These are phyloP conservation scores for Boletus coffeatus DNA, from an alignment of 1,284 basidiomycete species.

Conservation along the genomic window DNA sequence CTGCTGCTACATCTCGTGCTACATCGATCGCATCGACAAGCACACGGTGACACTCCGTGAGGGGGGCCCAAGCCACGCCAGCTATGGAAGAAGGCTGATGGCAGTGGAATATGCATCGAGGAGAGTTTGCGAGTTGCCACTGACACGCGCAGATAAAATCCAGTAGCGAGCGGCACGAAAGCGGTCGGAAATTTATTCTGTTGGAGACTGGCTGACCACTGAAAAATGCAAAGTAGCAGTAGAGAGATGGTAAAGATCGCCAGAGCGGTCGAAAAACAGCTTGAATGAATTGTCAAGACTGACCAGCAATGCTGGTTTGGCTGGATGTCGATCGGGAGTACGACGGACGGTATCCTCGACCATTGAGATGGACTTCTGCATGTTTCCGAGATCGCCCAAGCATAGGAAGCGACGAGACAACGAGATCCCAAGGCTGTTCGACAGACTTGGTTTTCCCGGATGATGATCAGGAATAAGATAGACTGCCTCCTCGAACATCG, in stretches of 20 bases:
- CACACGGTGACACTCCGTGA: neutral
- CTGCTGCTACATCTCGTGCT: neutral
- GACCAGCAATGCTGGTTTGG: neutral
- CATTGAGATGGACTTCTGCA: neutral
- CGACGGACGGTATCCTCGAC: neutral
- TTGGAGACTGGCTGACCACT: neutral
- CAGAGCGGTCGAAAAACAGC: neutral
- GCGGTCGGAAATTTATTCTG: neutral
- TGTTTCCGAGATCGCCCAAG: neutral
- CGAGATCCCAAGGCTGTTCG: neutral
- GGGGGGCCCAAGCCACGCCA: conserved; percentile 6
- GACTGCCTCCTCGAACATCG: neutral
- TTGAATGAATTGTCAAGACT: neutral
- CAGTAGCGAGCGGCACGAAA: neutral
- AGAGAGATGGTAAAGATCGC: neutral
- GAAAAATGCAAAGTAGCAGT: neutral
- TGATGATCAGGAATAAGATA: neutral
- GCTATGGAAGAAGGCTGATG: conserved; percentile 2
- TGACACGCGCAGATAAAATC: neutral
- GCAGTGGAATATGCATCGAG: neutral
- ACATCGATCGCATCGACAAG: conserved; percentile 1
- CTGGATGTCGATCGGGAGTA: neutral
- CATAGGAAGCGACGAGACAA: neutral
- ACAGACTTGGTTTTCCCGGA: neutral
- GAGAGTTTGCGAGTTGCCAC: neutral